Evolutionary conservation across 257 asterid genomes (phyloP), one percentile per base, ranked within the genome.

Genomic region (Scutellaria minor): DNA sequence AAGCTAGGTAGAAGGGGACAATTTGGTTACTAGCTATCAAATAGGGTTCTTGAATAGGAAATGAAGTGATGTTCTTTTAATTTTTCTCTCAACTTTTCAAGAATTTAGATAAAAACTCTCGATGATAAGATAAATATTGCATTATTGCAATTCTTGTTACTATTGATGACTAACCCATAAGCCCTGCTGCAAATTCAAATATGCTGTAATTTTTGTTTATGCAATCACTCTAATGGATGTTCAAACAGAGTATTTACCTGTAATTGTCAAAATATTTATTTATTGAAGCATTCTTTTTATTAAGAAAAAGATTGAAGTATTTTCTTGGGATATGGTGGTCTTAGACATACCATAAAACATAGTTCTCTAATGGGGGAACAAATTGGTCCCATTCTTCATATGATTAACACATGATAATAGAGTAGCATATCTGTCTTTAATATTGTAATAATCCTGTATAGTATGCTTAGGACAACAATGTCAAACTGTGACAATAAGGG

Each of bases 341-440:
- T 84, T 68, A 65, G 74, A 77, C 84, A 80, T 56, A 68, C 73
- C 88, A 75, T 62, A 76, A 55, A 68, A 57, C 61, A 75, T 71
- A 74, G 57, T 70, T 58, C 66, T 27, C 41, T 64, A 64, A 57
- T 70, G 47, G 54, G 75, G 84, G 71, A 84, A 80, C 91, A 84
- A 66, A 53, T 55, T 66, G 89, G 92, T 53, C 90, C 87, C 67
- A 80, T 53, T 77, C 54, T 42, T 66, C 66, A 64, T 63, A 61
- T 81, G 74, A 78, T 81, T 64, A 68, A 44, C 78, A 68, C 77
- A 68, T 80, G 63, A 73, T 56, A 5, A 24, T 75, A 46, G 72
- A 75, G 53, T 68, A 18, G 52, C 75, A 63, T 51, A 68, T 72
- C 58, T 68, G 66, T 66, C 31, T 40, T 58, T 65, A 35, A 35